Conservation (phyloP, 1,139 yeast genomes). For the Scheffersomyces illinoinensis region DNA sequence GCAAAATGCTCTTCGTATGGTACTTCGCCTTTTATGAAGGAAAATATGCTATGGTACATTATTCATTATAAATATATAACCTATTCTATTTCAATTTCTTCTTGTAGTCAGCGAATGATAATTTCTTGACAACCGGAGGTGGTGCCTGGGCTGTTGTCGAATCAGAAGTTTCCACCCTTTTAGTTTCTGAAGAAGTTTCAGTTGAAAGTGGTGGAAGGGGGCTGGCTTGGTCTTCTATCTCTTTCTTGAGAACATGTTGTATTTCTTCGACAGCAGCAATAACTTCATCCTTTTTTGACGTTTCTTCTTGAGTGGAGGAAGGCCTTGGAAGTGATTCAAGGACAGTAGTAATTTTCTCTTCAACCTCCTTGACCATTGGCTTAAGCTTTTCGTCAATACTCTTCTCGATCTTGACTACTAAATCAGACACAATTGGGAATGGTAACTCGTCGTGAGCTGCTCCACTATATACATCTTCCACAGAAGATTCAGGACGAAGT, state of each 20-base stretch:
- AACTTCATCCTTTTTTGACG: not conserved
- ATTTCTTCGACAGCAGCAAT: not conserved
- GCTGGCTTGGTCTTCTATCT: not conserved
- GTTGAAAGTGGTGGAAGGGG: not conserved
- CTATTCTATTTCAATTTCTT: conserved; percentile 54
- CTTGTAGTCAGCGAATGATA: conserved; percentile 82
- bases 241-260: not conserved
- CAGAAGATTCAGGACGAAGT: not conserved
- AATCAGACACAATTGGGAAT: conserved; percentile 23
- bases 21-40: not conserved
- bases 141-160: conserved; percentile 9
- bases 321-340: not conserved
- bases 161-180: conserved; percentile 10
- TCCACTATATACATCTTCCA: not conserved
- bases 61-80: not conserved
- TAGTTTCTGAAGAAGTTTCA: conserved; percentile 1
- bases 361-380: conserved; percentile 10
- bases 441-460: conserved; percentile 6
- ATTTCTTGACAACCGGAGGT: conserved; percentile 51
- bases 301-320: not conserved
- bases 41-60: not conserved
- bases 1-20: not conserved
- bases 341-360: not conserved
- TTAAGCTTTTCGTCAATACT: conserved; percentile 24
- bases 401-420: conserved; percentile 24